phyloP scores from a whole-genome alignment of 164 flowering plant species.

The Piper longum region DNA sequence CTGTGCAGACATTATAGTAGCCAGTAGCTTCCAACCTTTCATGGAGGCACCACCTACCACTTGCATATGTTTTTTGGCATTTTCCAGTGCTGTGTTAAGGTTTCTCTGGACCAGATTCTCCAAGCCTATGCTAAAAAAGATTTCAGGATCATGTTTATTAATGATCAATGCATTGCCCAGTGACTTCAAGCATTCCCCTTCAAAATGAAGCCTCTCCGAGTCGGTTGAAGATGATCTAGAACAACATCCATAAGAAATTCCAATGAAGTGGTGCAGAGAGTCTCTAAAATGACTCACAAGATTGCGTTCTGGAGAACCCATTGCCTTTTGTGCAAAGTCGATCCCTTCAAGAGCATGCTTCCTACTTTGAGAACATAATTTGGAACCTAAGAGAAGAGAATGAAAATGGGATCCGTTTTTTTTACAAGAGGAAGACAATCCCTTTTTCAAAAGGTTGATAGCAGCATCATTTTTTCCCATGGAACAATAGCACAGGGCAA shows the following conservation, averaged over 20 bases:
- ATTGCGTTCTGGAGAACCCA: conserved; percentile 14
- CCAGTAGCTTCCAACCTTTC: conserved; percentile 65
- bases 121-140: conserved; percentile 38
- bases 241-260: conserved; percentile 66
- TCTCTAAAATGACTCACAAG: conserved; percentile 32
- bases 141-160: conserved; percentile 44
- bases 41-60: conserved; percentile 44
- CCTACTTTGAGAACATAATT: conserved; percentile 44
- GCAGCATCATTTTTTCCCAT: conserved; percentile 62
- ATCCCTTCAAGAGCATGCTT: conserved; percentile 54
- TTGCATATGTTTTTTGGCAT: conserved; percentile 32
- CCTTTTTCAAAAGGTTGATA: conserved; percentile 55
- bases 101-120: conserved; percentile 82
- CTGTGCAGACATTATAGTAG: conserved; percentile 60
- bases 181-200: conserved; percentile 40
- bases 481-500: conserved; percentile 83
- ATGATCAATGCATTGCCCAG: conserved; percentile 32
- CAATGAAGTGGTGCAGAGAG: conserved; percentile 54
- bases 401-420: conserved; percentile 39
- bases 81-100: conserved; percentile 46
- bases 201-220: conserved; percentile 35
- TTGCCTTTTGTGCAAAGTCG: conserved; percentile 40
- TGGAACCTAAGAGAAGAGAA: conserved; percentile 67
- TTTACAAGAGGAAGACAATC: conserved; percentile 41
- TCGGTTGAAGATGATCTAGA: conserved; percentile 53